phyloP scores from a whole-genome alignment of 768 basidiomycete genomes.

The Boletus reticulatus region DNA sequence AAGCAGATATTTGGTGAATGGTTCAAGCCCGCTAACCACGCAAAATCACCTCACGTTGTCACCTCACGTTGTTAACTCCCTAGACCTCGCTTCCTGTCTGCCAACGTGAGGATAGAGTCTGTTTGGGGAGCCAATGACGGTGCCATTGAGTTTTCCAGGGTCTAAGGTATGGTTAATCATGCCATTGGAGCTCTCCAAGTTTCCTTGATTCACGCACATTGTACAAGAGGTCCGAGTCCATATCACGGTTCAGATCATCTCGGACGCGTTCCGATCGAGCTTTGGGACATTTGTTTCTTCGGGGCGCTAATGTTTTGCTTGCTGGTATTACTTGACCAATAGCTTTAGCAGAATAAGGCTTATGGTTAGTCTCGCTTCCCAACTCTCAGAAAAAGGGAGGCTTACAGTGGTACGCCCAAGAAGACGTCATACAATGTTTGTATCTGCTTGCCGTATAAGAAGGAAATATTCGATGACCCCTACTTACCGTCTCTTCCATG shows the following conservation, averaged over 20 bases:
- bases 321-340: too few species aligned
- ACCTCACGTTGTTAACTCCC: conserved; percentile 10
- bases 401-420: too few species aligned
- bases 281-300: too few species aligned
- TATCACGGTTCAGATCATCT: conserved; percentile 27
- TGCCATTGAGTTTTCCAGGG: conserved; percentile 4
- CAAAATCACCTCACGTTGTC: neutral
- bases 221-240: conserved; percentile 25
- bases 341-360: neutral
- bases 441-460: too few species aligned
- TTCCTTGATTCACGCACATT: conserved; percentile 11
- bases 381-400: neutral
- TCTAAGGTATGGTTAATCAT: conserved; percentile 1
- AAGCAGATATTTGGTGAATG: neutral
- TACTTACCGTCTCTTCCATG: too few species aligned
- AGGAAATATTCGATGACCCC: too few species aligned
- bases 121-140: neutral
- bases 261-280: conserved; percentile 24
- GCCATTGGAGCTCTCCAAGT: neutral
- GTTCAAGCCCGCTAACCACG: neutral
- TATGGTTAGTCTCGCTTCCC: conserved; percentile 5
- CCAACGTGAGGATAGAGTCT: conserved; percentile 13
- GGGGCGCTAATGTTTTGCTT: conserved; percentile 6
- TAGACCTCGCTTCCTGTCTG: conserved; percentile 19
- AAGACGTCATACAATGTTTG: too few species aligned